phyloP scores from a whole-genome alignment of 805 yeast species.

The Saturnispora quitensis region DNA sequence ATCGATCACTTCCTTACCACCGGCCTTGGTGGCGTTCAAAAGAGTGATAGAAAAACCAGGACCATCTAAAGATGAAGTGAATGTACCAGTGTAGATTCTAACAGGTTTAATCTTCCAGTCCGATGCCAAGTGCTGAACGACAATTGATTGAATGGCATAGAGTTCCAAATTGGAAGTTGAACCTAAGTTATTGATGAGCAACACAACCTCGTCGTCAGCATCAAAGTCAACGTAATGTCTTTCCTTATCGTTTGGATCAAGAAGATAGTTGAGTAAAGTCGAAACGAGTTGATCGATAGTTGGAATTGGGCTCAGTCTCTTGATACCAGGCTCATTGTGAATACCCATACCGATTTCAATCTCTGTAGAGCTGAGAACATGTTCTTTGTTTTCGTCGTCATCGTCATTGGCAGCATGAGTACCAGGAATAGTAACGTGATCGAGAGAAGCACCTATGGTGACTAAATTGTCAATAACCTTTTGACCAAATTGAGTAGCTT shows the following conservation, averaged over 20 bases:
- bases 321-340: constrained; percentile 88
- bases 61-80: constrained; percentile 84
- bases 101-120: constrained; percentile 52
- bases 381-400: constrained; percentile 29
- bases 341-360: constrained; percentile 94
- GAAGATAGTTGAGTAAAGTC: constrained; percentile 51
- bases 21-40: constrained; percentile 54
- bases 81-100: constrained; percentile 64
- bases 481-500: constrained; percentile 50
- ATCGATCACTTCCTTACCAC: constrained; percentile 37
- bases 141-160: constrained; percentile 58
- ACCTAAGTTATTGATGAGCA: constrained; percentile 79
- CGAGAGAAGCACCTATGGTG: constrained; percentile 84
- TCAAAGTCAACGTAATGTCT: constrained; percentile 71
- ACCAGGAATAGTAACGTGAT: constrained; percentile 87
- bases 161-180: constrained; percentile 80
- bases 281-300: constrained; percentile 50
- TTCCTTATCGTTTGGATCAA: constrained; percentile 59
- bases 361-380: constrained; percentile 45
- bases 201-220: constrained; percentile 49
- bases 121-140: constrained; percentile 41
- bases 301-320: constrained; percentile 59
- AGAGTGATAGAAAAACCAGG: constrained; percentile 87
- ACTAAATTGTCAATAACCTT: constrained; percentile 57
- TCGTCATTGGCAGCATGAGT: constrained; percentile 14